A percentile compares a stretch with the other conserved stretches of the same genome.
phyloP scores from a whole-genome alignment of 495 filamentous ascomycete species.

The Cudoniella acicularis region DNA sequence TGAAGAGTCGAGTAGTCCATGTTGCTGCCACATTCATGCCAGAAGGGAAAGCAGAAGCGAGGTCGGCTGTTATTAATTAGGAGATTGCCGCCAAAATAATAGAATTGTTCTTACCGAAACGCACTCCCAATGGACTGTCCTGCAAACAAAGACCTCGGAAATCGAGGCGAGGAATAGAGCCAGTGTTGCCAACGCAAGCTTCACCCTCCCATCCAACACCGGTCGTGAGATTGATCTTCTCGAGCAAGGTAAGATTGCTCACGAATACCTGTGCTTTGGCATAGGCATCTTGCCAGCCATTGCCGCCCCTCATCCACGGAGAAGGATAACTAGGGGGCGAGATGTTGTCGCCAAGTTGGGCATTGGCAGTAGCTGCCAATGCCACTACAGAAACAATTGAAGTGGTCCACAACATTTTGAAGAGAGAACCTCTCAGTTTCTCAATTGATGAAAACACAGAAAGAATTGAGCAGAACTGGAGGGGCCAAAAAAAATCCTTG shows the following conservation, averaged over 20 bases:
- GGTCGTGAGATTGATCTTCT: slow-evolving; percentile 92
- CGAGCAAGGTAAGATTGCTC: slow-evolving; percentile 73
- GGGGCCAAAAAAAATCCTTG: background rate
- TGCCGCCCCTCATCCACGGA: slow-evolving; percentile 72
- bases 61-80: slow-evolving; percentile 49
- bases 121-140: slow-evolving; percentile 83
- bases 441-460: slow-evolving; percentile 4
- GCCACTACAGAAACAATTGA: slow-evolving; percentile 12
- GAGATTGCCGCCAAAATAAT: background rate
- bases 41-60: slow-evolving; percentile 74
- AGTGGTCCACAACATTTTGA: slow-evolving; percentile 5
- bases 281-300: slow-evolving; percentile 77
- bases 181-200: slow-evolving; percentile 33
- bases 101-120: slow-evolving; percentile 48
- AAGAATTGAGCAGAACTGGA: background rate
- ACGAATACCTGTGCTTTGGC: slow-evolving; percentile 74
- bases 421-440: background rate
- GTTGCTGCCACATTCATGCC: slow-evolving; percentile 81
- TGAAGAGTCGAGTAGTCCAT: slow-evolving; percentile 57
- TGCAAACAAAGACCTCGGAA: slow-evolving; percentile 83
- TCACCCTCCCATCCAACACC: slow-evolving; percentile 64
- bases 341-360: slow-evolving; percentile 9
- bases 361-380: slow-evolving; percentile 13
- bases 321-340: slow-evolving; percentile 75
- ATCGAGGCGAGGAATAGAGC: slow-evolving; percentile 69